Percentiles rank a stretch among this genome's conserved stretches.
phyloP scores from a whole-genome alignment of 139 green algal genomes.

The Auxenochlorella pyrenoidosa region DNA sequence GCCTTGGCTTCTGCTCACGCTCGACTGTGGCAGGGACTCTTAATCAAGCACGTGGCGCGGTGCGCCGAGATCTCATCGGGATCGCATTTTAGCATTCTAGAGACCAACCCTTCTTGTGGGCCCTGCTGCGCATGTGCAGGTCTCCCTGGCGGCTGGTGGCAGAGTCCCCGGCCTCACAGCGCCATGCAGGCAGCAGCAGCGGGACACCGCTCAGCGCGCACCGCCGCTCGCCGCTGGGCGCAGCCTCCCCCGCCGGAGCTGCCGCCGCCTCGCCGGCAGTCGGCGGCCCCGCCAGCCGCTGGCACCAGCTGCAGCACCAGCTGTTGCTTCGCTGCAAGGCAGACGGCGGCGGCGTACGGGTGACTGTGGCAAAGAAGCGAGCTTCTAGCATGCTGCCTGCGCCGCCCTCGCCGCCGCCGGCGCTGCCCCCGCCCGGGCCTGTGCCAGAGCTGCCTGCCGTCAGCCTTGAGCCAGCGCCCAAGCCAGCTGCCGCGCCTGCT shows the following conservation, averaged over 20 bases:
- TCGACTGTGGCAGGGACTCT: no score
- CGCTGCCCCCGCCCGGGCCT: not conserved
- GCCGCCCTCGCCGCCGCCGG: not conserved
- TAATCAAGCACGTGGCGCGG: no score
- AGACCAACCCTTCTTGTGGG: no score
- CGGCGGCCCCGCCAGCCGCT: not conserved
- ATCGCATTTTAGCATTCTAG: no score
- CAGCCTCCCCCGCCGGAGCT: not conserved
- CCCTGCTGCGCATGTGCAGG: not conserved
- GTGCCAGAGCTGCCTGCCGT: constrained; percentile 13
- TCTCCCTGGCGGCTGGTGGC: constrained; percentile 16
- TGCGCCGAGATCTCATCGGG: no score
- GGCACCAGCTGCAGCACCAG: constrained; percentile 22
- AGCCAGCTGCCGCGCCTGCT: not conserved
- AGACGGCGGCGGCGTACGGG: constrained; percentile 23
- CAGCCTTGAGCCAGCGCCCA: not conserved
- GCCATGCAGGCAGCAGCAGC: constrained; percentile 9
- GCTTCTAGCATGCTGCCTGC: not conserved
- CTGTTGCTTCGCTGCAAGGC: constrained; percentile 27
- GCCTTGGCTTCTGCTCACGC: no score
- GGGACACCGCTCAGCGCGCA: not conserved
- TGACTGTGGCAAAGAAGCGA: constrained; percentile 21
- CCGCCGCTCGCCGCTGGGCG: constrained; percentile 1
- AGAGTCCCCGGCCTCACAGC: not conserved
- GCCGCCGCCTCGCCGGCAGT: not conserved